A percentile compares a stretch with the other conserved stretches of the same genome.
Conservation (phyloP, 1,139 yeast genomes). For the Zhuliangozyma parablackwelliae region DNA sequence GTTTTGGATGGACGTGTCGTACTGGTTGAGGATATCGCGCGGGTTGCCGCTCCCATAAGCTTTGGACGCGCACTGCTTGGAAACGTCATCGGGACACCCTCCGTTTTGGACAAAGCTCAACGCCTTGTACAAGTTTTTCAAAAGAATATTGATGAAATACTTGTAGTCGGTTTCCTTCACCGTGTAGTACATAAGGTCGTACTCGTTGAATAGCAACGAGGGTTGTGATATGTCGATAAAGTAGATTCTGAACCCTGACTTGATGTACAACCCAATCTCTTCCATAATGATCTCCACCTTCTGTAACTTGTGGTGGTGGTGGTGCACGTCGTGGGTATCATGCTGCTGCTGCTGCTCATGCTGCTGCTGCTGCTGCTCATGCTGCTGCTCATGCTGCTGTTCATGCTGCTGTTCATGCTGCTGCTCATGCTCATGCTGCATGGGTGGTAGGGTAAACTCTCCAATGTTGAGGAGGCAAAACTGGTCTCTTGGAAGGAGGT, state of each 20-base stretch:
- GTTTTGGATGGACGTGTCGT: slow-evolving; percentile 4
- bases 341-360: not conserved
- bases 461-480: slow-evolving; percentile 53
- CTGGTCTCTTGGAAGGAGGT: slow-evolving; percentile 50
- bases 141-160: slow-evolving; percentile 39
- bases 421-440: too few species aligned
- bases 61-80: slow-evolving; percentile 11
- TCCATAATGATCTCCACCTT: slow-evolving; percentile 50
- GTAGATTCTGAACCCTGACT: slow-evolving; percentile 54
- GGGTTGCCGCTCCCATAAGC: slow-evolving; percentile 36
- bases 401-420: too few species aligned
- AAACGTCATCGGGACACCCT: slow-evolving; percentile 16
- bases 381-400: too few species aligned
- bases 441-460: slow-evolving; percentile 30
- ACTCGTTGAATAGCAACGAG: slow-evolving; percentile 40
- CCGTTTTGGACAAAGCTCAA: slow-evolving; percentile 33
- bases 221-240: slow-evolving; percentile 53
- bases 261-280: slow-evolving; percentile 54
- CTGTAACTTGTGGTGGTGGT: slow-evolving; percentile 16
- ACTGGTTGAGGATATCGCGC: slow-evolving; percentile 16
- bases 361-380: too few species aligned
- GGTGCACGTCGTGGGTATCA: not conserved
- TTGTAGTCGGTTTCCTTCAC: slow-evolving; percentile 40
- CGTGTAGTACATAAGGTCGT: slow-evolving; percentile 38
- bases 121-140: slow-evolving; percentile 42